Conservation (phyloP, 148 eudicot species). For the Polygonum maritimum region DNA sequence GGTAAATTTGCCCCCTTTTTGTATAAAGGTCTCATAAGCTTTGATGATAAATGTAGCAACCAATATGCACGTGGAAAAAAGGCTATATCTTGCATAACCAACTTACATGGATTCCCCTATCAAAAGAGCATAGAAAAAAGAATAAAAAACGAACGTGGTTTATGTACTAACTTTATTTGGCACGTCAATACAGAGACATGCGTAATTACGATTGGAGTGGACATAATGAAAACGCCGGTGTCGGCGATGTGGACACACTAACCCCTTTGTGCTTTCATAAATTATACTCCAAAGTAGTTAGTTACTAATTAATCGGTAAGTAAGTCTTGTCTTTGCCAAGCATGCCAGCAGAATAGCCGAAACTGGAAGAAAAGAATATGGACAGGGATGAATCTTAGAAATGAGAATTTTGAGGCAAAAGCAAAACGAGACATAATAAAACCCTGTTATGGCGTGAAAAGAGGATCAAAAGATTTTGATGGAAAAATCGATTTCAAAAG, state of each 20-base stretch:
- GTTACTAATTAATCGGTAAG: background rate
- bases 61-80: background rate
- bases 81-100: background rate
- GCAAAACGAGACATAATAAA: background rate
- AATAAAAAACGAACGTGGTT: background rate
- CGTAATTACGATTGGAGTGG: background rate
- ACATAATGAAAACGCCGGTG: background rate
- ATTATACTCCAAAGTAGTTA: too few species aligned
- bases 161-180: background rate
- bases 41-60: background rate
- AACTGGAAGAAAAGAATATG: constrained; percentile 3
- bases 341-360: background rate
- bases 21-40: background rate
- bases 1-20: background rate
- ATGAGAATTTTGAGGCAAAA: background rate
- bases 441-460: background rate
- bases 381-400: background rate
- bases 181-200: background rate
- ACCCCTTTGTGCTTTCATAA: background rate
- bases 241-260: background rate
- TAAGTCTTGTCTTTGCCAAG: background rate
- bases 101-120: background rate
- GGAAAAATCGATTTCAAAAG: background rate
- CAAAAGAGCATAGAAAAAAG: too few species aligned
- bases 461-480: background rate